These are phyloP conservation scores for Aspergillus diversus DNA, from an alignment of 495 filamentous ascomycete species.

Conservation along the genomic window DNA sequence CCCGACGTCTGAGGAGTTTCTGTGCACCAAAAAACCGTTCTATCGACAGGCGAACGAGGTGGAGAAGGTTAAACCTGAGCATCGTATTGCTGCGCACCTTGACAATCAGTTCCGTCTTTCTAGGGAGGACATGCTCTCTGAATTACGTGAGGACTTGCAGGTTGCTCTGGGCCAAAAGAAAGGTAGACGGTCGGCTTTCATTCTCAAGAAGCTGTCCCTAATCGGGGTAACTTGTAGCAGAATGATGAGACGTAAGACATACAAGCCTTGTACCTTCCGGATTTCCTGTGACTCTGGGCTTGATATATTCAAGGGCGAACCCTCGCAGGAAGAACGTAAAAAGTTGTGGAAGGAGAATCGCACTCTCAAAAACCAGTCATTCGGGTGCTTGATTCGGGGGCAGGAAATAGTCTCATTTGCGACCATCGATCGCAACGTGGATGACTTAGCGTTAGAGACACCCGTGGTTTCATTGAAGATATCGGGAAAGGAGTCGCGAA, in stretches of 20 bases:
- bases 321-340: slow-evolving; percentile 38
- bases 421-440: slow-evolving; percentile 60
- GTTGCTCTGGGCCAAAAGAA: slow-evolving; percentile 47
- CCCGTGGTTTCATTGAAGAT: slow-evolving; percentile 60
- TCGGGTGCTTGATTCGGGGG: slow-evolving; percentile 60
- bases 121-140: slow-evolving; percentile 73
- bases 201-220: slow-evolving; percentile 35
- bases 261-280: slow-evolving; percentile 47
- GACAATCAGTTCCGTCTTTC: slow-evolving; percentile 82
- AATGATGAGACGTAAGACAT: slow-evolving; percentile 17
- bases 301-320: slow-evolving; percentile 37
- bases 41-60: slow-evolving; percentile 54
- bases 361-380: slow-evolving; percentile 61
- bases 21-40: slow-evolving; percentile 60
- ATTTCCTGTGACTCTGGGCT: slow-evolving; percentile 52
- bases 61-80: slow-evolving; percentile 20
- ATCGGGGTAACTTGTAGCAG: slow-evolving; percentile 34
- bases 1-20: slow-evolving; percentile 72
- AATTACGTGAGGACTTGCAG: slow-evolving; percentile 64
- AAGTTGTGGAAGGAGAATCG: slow-evolving; percentile 50
- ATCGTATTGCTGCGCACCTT: slow-evolving; percentile 56
- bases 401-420: slow-evolving; percentile 63
- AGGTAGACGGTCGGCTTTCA: slow-evolving; percentile 34
- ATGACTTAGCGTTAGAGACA: slow-evolving; percentile 47
- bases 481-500: slow-evolving; percentile 44